Conservation (phyloP, 2,329 filamentous ascomycete genomes). For the Passalora sequoiae region DNA sequence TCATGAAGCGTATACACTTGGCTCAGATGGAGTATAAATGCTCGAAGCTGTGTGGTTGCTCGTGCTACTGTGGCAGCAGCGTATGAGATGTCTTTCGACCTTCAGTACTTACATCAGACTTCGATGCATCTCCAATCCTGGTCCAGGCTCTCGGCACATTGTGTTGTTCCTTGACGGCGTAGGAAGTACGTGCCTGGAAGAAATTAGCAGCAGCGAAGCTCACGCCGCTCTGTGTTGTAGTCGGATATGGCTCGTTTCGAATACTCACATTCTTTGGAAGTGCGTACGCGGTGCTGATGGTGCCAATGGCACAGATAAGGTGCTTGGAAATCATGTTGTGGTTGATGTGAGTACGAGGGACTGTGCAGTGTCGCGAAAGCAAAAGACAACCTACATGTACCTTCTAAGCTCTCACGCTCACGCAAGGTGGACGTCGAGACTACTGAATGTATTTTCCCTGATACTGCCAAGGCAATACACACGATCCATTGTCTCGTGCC, state of each 20-base stretch:
- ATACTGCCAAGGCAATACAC: not conserved
- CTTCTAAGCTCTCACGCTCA: no score
- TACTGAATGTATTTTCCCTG: not conserved
- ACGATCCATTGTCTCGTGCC: not conserved
- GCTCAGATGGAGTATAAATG: no score
- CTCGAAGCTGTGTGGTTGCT: no score
- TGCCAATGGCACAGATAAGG: slow-evolving; percentile 18
- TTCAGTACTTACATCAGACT: slow-evolving; percentile 44
- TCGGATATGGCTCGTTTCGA: no score
- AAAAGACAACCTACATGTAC: no score
- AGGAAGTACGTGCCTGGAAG: slow-evolving; percentile 29
- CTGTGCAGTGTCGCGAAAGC: no score
- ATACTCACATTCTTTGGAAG: slow-evolving; percentile 23
- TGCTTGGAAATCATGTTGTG: slow-evolving; percentile 6
- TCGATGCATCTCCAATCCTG: slow-evolving; percentile 44
- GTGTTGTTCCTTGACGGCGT: slow-evolving; percentile 54
- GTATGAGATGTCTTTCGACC: no score
- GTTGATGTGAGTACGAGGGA: no score
- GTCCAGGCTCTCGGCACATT: slow-evolving; percentile 50
- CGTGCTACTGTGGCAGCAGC: no score
- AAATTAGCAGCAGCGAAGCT: no score
- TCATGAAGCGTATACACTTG: no score
- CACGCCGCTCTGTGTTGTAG: no score
- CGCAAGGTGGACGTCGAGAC: not conserved
- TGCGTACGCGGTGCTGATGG: slow-evolving; percentile 12